Evolutionary conservation across 441 rosid species (phyloP), one percentile per base, ranked within the genome.

Genomic region (Omphalea diandra): DNA sequence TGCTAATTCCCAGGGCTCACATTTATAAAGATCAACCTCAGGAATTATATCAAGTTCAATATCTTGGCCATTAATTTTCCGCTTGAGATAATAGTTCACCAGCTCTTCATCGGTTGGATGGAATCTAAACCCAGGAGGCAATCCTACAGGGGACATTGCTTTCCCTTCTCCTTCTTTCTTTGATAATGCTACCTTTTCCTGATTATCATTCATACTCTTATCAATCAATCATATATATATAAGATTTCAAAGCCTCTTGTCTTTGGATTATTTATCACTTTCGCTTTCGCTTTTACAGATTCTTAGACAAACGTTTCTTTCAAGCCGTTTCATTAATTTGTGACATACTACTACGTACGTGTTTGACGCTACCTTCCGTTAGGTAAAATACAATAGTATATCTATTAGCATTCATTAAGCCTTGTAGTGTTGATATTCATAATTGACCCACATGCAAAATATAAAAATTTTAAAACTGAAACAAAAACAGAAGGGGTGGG

Each of bases 21-120:
- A 88, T 86, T 93, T 93, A 91, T 93, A 93, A 78, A 93, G 94
- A 81, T 93, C 98, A 75, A 93, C 93, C 72, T 93, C 97, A 3
- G 98, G 98, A 67, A 93, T 93, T 46, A 93, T 93, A 78, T 93
- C 98, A 58, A 93, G 93, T 67, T 93, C 98, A 49, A 93, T 93
- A 73, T 90, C 91, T 65, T 79, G 94, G 53, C 97, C 90, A 53
- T 81, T 81, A 55, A 93, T 87, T 74, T 93, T 93, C 69, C 95
- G 80, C 79, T 90, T 93, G 54, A 93, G 91, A 75, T 93, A 93
- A 75, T 90, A 93, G 77, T 93, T 93, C 52, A 93, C 98, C 12
- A 92, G 95, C 75, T 93, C 98, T 79, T 93, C 95, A 63, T 93
- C 98, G 0, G 96, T 92, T 0, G 98, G 98, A 77, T 92, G 97